Evolutionary conservation across 768 basidiomycete genomes (phyloP).

Genomic region (Flagelloscypha sp.): DNA sequence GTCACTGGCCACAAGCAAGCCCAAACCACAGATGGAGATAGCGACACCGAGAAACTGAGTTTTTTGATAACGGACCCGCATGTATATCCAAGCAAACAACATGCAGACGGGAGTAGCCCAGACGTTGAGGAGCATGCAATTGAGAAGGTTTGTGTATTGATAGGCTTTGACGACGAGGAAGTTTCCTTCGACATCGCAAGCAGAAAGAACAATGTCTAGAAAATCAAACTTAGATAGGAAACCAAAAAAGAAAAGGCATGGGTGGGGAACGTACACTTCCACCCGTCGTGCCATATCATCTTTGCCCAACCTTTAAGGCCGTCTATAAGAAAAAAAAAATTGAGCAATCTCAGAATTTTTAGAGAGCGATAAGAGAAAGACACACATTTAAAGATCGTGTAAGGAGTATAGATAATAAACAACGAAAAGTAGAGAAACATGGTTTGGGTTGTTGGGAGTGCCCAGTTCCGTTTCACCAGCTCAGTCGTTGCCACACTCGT

Average conservation of each 20-base stretch:
- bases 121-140: slow-evolving; percentile 90
- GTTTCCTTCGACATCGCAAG: slow-evolving; percentile 82
- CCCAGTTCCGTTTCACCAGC: slow-evolving; percentile 59
- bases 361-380: slow-evolving; percentile 1
- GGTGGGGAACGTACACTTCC: slow-evolving; percentile 60
- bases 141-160: slow-evolving; percentile 79
- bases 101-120: slow-evolving; percentile 89
- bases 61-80: slow-evolving; percentile 75
- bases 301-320: slow-evolving; percentile 80
- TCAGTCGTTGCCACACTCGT: slow-evolving; percentile 85
- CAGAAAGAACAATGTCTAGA: slow-evolving; percentile 68
- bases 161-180: slow-evolving; percentile 83
- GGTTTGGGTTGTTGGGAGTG: slow-evolving; percentile 72
- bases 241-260: background rate
- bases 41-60: slow-evolving; percentile 71
- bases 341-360: no score
- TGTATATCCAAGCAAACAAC: slow-evolving; percentile 76
- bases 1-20: slow-evolving; percentile 73
- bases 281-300: slow-evolving; percentile 66
- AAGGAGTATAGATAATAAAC: slow-evolving; percentile 73
- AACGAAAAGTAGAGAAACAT: slow-evolving; percentile 83
- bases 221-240: slow-evolving; percentile 1
- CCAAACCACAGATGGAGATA: slow-evolving; percentile 69
- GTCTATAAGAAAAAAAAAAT: no score
- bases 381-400: slow-evolving; percentile 83